Percentiles rank a stretch among this genome's conserved stretches.
phyloP scores from a whole-genome alignment of 2,329 filamentous ascomycete genomes.

The Ceratocystis albifundus region DNA sequence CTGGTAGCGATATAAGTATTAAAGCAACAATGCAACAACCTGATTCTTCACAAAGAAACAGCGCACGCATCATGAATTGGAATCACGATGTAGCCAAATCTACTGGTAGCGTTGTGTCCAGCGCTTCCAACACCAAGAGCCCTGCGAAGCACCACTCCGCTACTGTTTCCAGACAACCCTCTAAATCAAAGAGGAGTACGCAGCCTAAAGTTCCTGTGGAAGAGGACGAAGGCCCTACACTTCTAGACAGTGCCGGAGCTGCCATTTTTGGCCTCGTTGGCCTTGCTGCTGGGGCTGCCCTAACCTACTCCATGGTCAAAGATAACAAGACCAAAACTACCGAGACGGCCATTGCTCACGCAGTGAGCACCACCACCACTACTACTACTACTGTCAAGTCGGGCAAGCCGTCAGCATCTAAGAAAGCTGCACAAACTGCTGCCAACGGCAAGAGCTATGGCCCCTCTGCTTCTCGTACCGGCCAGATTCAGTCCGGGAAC shows the following conservation, averaged over 20 bases:
- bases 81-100: slow-evolving; percentile 36
- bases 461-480: slow-evolving; percentile 17
- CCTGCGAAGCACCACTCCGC: slow-evolving; percentile 14
- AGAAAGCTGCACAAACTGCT: neutral
- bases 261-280: slow-evolving; percentile 23
- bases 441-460: slow-evolving; percentile 16
- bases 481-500: neutral
- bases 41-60: slow-evolving; percentile 28
- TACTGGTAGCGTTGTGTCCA: slow-evolving; percentile 13
- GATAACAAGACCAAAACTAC: slow-evolving; percentile 17
- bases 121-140: slow-evolving; percentile 4
- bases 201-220: slow-evolving; percentile 5
- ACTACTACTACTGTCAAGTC: neutral
- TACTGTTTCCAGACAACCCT: neutral
- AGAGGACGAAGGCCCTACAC: slow-evolving; percentile 18
- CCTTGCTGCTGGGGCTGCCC: slow-evolving; percentile 23
- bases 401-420: neutral
- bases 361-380: neutral
- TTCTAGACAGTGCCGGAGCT: slow-evolving; percentile 17
- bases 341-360: neutral
- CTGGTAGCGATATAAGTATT: slow-evolving; percentile 73
- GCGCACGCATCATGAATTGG: slow-evolving; percentile 39
- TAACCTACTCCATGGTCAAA: slow-evolving; percentile 22
- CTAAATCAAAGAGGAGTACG: slow-evolving; percentile 8
- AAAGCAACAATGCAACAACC: slow-evolving; percentile 61